Evolutionary conservation across 257 asterid genomes (phyloP).

Genomic region (Knoxia roxburghii): DNA sequence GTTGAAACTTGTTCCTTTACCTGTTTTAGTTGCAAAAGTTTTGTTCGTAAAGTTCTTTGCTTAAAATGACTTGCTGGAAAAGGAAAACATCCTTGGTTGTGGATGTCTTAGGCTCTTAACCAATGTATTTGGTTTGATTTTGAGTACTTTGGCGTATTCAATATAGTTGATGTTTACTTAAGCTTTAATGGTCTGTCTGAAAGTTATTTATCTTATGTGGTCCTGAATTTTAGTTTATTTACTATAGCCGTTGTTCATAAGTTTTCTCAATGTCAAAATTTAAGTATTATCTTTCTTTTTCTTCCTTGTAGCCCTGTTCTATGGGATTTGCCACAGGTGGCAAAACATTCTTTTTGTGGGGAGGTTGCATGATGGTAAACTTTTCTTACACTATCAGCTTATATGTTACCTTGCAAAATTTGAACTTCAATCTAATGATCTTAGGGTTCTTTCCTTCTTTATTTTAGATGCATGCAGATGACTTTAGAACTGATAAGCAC

Average conservation of each 20-base stretch:
- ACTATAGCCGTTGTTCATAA: neutral
- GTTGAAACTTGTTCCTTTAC: neutral
- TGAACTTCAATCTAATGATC: slow-evolving; percentile 3
- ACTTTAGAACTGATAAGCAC: slow-evolving; percentile 80
- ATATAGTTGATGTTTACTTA: neutral
- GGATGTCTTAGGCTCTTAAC: neutral
- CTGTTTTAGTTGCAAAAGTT: neutral
- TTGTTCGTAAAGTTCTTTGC: neutral
- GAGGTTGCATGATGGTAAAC: slow-evolving; percentile 99
- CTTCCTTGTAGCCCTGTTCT: slow-evolving; percentile 78
- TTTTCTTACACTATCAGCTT: slow-evolving; percentile 3
- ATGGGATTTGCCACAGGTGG: slow-evolving; percentile 99
- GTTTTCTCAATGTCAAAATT: neutral
- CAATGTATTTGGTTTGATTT: neutral
- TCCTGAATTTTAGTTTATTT: neutral
- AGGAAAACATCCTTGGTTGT: neutral
- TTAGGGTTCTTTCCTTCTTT: slow-evolving; percentile 13
- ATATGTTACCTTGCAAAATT: slow-evolving; percentile 10
- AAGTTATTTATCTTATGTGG: neutral
- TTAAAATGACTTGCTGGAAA: neutral
- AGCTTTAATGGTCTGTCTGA: neutral
- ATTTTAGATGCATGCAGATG: slow-evolving; percentile 96
- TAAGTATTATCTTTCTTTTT: slow-evolving; percentile 10
- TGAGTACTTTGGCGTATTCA: neutral
- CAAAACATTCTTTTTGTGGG: slow-evolving; percentile 95